A percentile compares a stretch with the other conserved stretches of the same genome.
phyloP scores from a whole-genome alignment of 2,329 filamentous ascomycete species.

The Blastomyces emzantsi region DNA sequence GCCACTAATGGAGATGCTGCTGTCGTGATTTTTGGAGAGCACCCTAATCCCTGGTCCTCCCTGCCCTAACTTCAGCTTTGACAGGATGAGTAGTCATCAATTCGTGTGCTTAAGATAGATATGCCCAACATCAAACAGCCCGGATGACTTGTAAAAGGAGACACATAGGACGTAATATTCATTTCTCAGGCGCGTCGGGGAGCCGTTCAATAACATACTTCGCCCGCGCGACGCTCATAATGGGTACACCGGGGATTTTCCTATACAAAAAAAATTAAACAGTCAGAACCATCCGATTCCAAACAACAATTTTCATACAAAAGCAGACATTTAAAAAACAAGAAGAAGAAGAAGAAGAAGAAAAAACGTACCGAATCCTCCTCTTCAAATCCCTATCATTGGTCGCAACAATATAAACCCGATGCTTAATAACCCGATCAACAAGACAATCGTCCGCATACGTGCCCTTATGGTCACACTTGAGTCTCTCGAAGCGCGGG shows the following conservation, averaged over 20 bases:
- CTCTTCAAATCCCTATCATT: slow-evolving; percentile 68
- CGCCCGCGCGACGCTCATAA: slow-evolving; percentile 70
- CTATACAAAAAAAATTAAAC: slow-evolving; percentile 8
- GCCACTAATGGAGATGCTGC: not conserved
- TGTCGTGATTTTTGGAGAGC: not conserved
- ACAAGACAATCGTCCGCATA: slow-evolving; percentile 84
- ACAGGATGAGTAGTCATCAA: not conserved
- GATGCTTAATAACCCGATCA: slow-evolving; percentile 60
- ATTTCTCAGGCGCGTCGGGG: slow-evolving; percentile 67
- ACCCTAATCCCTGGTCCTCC: too few species aligned
- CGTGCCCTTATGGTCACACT: slow-evolving; percentile 83
- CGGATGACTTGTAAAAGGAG: not conserved
- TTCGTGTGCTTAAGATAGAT: not conserved
- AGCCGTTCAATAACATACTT: slow-evolving; percentile 94
- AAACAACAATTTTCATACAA: not conserved
- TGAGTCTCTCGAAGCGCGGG: slow-evolving; percentile 74
- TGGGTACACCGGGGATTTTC: slow-evolving; percentile 64
- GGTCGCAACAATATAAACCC: slow-evolving; percentile 69
- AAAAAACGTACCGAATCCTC: slow-evolving; percentile 50
- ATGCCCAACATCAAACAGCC: not conserved
- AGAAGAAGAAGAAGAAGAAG: slow-evolving; percentile 6
- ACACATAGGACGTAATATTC: not conserved
- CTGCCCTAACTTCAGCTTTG: not conserved
- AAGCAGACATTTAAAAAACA: not conserved
- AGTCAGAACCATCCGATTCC: not conserved